These are phyloP conservation scores for Anthoceros angustus DNA, from an alignment of 225 moss, liverwort and hornwort genomes.

Conservation along the genomic window DNA sequence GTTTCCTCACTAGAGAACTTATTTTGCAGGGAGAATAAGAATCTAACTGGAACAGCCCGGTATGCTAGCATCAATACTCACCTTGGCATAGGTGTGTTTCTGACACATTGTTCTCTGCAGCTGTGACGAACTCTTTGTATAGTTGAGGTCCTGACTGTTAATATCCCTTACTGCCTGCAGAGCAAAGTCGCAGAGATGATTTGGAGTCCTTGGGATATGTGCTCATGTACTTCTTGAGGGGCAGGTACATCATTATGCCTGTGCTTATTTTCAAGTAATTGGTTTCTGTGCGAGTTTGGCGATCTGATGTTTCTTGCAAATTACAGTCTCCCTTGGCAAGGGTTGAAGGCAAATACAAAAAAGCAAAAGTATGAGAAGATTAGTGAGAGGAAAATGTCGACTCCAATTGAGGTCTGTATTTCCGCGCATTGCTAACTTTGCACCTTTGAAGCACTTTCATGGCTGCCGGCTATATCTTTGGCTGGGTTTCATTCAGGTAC, in stretches of 20 bases:
- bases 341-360: slow-evolving; percentile 79
- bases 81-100: slow-evolving; percentile 69
- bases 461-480: neutral
- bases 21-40: slow-evolving; percentile 68
- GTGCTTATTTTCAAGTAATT: neutral
- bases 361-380: slow-evolving; percentile 95
- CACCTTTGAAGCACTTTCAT: neutral
- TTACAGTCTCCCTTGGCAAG: slow-evolving; percentile 95
- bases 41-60: slow-evolving; percentile 66
- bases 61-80: slow-evolving; percentile 95
- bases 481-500: slow-evolving; percentile 25
- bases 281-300: neutral
- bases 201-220: slow-evolving; percentile 93
- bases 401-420: slow-evolving; percentile 55
- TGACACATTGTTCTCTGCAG: neutral
- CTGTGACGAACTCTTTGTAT: neutral
- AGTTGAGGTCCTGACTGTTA: neutral
- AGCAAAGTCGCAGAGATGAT: slow-evolving; percentile 96
- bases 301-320: slow-evolving; percentile 1
- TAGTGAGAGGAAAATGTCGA: slow-evolving; percentile 94
- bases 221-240: slow-evolving; percentile 82
- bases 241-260: slow-evolving; percentile 38
- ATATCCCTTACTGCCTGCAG: slow-evolving; percentile 16
- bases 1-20: neutral
- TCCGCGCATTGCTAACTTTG: neutral